These are phyloP conservation scores for Ceratopteris richardii DNA, from an alignment of 75 land plant species.

Conservation along the genomic window DNA sequence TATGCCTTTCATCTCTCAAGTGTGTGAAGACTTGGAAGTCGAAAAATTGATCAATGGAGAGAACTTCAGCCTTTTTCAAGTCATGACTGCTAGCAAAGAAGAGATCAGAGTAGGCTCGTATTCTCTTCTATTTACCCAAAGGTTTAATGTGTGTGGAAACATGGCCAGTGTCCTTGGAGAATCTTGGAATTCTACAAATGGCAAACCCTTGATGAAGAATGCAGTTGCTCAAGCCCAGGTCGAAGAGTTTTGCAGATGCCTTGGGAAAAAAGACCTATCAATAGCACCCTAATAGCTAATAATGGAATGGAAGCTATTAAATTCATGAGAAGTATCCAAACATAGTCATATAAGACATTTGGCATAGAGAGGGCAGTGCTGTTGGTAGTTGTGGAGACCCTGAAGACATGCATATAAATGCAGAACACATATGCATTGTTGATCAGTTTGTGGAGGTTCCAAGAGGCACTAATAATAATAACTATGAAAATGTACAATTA, in stretches of 20 bases:
- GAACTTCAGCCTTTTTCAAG: no score
- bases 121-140: no score
- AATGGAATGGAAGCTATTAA: constrained; percentile 99
- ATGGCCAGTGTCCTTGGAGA: constrained; percentile 27
- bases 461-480: constrained; percentile 98
- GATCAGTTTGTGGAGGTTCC: constrained; percentile 99
- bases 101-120: no score
- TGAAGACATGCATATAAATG: constrained; percentile 97
- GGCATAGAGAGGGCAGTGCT: constrained; percentile 87
- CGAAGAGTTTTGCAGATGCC: constrained; percentile 75
- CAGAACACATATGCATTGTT: constrained; percentile 97
- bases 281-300: constrained; percentile 85
- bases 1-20: no score
- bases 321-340: constrained; percentile 80
- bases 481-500: constrained; percentile 98
- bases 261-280: constrained; percentile 75
- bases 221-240: constrained; percentile 42
- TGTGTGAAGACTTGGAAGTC: no score
- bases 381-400: constrained; percentile 99
- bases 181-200: constrained; percentile 25
- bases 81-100: no score
- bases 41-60: no score
- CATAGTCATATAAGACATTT: constrained; percentile 96
- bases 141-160: neutral
- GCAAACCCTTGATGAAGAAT: constrained; percentile 28